phyloP scores from a whole-genome alignment of 2,329 filamentous ascomycete genomes.

The Diaporthe amygdali region DNA sequence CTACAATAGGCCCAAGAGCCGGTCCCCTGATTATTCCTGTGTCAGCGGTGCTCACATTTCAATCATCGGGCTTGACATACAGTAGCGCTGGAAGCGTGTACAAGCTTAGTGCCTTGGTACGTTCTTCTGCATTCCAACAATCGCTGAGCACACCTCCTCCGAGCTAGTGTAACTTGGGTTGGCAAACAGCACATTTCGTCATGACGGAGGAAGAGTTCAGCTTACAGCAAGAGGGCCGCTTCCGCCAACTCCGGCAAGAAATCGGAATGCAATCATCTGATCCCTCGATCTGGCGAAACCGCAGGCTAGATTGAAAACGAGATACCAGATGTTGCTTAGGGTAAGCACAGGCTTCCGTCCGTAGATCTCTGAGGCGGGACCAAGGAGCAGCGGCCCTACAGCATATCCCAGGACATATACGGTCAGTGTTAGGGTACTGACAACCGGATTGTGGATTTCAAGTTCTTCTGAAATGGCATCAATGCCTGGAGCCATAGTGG shows the following conservation, averaged over 20 bases:
- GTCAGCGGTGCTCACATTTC: neutral
- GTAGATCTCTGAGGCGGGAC: neutral
- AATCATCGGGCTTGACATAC: neutral
- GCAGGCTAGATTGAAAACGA: neutral
- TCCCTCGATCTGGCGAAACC: neutral
- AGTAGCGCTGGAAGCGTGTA: neutral
- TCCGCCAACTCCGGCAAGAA: neutral
- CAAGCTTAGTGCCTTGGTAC: neutral
- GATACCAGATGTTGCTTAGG: conserved; percentile 2
- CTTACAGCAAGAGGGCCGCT: neutral
- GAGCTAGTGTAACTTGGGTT: neutral
- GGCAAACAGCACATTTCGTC: accelerated
- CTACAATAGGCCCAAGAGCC: neutral
- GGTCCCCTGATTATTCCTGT: neutral
- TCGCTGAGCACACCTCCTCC: neutral
- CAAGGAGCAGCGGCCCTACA: neutral
- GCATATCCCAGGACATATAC: neutral
- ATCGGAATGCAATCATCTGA: neutral
- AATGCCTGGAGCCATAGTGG: neutral
- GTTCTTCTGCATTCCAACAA: conserved; percentile 10
- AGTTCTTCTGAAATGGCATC: neutral
- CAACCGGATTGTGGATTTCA: neutral
- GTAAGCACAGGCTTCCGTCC: neutral
- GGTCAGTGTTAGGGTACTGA: neutral
- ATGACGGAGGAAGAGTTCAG: accelerated